Conservation (phyloP, 176 grass and related monocot species). For the Musa acuminata region DNA sequence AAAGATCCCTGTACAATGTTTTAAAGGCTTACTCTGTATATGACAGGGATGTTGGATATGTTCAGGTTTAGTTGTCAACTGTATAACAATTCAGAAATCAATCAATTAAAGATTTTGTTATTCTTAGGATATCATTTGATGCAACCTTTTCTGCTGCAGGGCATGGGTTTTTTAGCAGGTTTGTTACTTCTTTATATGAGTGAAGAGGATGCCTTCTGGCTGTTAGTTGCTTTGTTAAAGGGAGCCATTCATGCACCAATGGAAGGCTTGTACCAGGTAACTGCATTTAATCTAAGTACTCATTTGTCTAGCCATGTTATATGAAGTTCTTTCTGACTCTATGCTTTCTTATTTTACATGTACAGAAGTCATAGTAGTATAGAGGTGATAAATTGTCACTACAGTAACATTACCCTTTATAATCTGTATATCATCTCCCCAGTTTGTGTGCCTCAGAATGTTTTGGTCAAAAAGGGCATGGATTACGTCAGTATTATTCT, state of each 20-base stretch:
- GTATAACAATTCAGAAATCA: not conserved
- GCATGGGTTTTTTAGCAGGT: slow-evolving; percentile 97
- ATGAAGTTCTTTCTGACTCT: not conserved
- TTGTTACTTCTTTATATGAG: slow-evolving; percentile 96
- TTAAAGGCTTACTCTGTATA: slow-evolving; percentile 96
- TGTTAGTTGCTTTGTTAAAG: slow-evolving; percentile 90
- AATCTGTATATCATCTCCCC: too few relatives aligned
- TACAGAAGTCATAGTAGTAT: not conserved
- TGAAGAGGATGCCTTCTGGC: slow-evolving; percentile 95
- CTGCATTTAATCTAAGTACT: slow-evolving; percentile 5
- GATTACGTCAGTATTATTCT: too few relatives aligned
- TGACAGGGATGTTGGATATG: slow-evolving; percentile 93
- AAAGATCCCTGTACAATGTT: slow-evolving; percentile 92
- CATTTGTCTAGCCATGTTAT: not conserved
- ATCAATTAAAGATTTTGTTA: not conserved
- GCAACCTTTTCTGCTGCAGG: slow-evolving; percentile 30
- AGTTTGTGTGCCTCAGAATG: too few relatives aligned
- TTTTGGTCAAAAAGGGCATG: too few relatives aligned
- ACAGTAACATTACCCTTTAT: too few relatives aligned
- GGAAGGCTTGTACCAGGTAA: slow-evolving; percentile 98
- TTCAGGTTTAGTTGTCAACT: slow-evolving; percentile 63
- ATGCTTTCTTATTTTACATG: not conserved
- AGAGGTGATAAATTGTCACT: too few relatives aligned
- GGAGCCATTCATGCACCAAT: slow-evolving; percentile 96
- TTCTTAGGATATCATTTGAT: slow-evolving; percentile 2